Evolutionary conservation across 2,329 filamentous ascomycete genomes (phyloP).

Genomic region (Botrytis medusae): DNA sequence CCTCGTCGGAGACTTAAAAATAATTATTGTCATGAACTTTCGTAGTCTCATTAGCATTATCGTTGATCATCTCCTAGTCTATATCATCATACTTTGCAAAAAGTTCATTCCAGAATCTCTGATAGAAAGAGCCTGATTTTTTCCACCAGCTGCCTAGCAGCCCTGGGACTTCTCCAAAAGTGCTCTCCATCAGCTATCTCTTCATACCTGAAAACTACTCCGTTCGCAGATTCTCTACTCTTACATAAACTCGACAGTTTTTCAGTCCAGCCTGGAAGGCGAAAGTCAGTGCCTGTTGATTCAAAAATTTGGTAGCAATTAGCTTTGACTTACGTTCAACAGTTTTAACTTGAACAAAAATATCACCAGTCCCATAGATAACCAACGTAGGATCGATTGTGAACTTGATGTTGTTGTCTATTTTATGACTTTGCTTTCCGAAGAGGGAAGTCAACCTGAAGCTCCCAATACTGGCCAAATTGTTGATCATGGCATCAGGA

Average conservation of each 20-base stretch:
- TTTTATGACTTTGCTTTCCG: constrained; percentile 34
- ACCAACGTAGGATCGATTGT: constrained; percentile 61
- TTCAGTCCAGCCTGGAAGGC: constrained; percentile 16
- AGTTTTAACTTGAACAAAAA: constrained; percentile 66
- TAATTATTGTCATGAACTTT: not conserved
- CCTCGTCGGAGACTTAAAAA: not conserved
- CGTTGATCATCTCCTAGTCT: not conserved
- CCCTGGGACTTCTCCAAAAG: constrained; percentile 12
- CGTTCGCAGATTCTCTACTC: not conserved
- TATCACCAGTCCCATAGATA: constrained; percentile 73
- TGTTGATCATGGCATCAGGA: constrained; percentile 51
- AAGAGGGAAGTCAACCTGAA: constrained; percentile 25
- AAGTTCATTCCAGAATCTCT: not conserved
- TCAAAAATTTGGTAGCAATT: not conserved
- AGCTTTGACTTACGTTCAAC: constrained; percentile 45
- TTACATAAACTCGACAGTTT: not conserved
- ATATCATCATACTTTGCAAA: not conserved
- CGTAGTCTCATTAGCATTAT: not conserved
- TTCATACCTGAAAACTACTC: not conserved
- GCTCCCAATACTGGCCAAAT: constrained; percentile 57
- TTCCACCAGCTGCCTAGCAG: not conserved
- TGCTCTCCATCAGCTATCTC: constrained; percentile 16
- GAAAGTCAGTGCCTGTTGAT: not conserved
- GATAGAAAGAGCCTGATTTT: not conserved
- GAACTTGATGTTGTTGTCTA: constrained; percentile 53